Evolutionary conservation across 2,329 filamentous ascomycete genomes (phyloP).

Genomic region (Gyromitra esculenta): DNA sequence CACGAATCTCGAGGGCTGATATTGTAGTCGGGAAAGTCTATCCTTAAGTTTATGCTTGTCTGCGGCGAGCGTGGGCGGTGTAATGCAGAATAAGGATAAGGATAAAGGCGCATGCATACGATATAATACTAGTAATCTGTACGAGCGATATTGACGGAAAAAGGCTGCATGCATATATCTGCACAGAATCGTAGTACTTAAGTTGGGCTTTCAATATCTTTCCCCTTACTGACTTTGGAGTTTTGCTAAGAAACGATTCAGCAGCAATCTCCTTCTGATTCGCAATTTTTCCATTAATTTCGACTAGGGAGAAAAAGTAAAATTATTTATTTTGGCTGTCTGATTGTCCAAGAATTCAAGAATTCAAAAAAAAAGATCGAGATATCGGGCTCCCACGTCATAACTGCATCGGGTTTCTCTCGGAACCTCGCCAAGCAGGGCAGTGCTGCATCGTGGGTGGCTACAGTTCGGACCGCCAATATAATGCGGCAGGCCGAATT

Average conservation of each 20-base stretch:
- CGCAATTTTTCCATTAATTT: background rate
- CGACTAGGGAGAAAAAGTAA: background rate
- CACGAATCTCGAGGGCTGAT: background rate
- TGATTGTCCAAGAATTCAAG: background rate
- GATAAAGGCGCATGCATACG: background rate
- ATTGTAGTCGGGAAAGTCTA: background rate
- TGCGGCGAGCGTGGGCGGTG: background rate
- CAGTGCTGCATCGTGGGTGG: constrained; percentile 8
- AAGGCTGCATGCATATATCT: background rate
- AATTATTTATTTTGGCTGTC: background rate
- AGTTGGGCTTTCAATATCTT: background rate
- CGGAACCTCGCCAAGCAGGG: constrained; percentile 21
- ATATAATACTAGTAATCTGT: background rate
- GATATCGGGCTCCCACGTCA: constrained; percentile 1
- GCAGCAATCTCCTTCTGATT: background rate
- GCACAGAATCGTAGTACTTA: background rate
- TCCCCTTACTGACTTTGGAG: background rate
- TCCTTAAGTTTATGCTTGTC: background rate
- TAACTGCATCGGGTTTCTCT: constrained; percentile 5
- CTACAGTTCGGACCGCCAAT: constrained; percentile 18
- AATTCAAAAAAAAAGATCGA: too few relatives aligned
- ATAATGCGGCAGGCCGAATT: constrained; percentile 14
- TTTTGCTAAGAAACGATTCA: background rate
- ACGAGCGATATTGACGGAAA: background rate
- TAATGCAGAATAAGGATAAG: background rate